Conservation (phyloP, 2,329 filamentous ascomycete genomes). For the Fusarium sp. region DNA sequence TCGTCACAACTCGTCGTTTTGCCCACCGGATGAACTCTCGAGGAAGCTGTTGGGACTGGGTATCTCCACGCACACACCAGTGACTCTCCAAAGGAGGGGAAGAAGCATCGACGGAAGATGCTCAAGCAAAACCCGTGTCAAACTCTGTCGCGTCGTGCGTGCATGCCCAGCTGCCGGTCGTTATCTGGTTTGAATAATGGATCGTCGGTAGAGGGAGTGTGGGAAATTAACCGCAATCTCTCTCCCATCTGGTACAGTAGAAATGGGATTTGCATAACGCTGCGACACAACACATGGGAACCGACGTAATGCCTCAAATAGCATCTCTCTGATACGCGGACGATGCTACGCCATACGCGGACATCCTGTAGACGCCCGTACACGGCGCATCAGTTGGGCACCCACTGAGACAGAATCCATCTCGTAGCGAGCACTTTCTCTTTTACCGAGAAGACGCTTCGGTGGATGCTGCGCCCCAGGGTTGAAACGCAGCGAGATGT, state of each 20-base stretch:
- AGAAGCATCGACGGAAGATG: conserved; percentile 10
- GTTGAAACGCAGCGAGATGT: conserved; percentile 5
- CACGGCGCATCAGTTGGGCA: conserved; percentile 12
- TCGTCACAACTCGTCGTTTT: conserved; percentile 3
- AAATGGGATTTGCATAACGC: conserved; percentile 2
- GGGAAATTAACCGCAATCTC: conserved; percentile 22
- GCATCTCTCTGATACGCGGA: conserved; percentile 17
- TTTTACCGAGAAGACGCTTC: conserved; percentile 1
- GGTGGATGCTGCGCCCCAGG: conserved; percentile 5
- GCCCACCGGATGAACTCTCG: conserved; percentile 13
- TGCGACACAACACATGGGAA: background rate
- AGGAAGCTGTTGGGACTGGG: background rate
- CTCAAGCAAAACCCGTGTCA: conserved; percentile 1
- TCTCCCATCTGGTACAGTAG: background rate
- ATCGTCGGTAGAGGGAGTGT: conserved; percentile 9
- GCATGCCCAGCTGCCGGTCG: background rate
- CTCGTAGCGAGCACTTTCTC: conserved; percentile 14
- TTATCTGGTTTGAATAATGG: conserved; percentile 5
- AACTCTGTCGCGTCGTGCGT: background rate
- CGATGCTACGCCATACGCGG: conserved; percentile 21
- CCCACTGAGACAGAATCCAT: background rate
- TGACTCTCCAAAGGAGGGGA: background rate
- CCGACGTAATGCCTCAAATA: background rate
- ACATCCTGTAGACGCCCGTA: conserved; percentile 4
- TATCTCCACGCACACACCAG: background rate